A percentile compares a stretch with the other conserved stretches of the same genome.
These are phyloP conservation scores for Ceratocystis papillata DNA, from an alignment of 2,329 filamentous ascomycete genomes.

Conservation along the genomic window DNA sequence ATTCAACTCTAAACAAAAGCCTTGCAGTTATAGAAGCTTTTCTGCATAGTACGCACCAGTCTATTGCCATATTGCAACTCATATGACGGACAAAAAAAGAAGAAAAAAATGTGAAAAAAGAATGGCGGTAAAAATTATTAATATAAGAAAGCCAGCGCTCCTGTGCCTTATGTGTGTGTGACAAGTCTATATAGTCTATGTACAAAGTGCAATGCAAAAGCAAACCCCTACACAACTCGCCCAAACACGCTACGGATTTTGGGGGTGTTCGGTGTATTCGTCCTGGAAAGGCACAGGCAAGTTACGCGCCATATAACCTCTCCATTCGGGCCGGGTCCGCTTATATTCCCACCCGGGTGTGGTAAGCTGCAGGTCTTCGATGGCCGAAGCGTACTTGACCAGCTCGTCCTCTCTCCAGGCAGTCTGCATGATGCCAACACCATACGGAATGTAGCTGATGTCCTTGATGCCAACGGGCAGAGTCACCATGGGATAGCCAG, in stretches of 20 bases:
- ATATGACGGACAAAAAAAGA: too few species aligned
- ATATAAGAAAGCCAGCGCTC: neutral
- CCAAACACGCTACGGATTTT: neutral
- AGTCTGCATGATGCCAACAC: conserved; percentile 47
- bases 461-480: conserved; percentile 50
- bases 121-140: neutral
- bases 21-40: neutral
- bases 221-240: conserved; percentile 9
- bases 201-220: conserved; percentile 3
- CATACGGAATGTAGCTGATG: conserved; percentile 32
- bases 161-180: neutral
- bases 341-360: conserved; percentile 35
- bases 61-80: too few species aligned
- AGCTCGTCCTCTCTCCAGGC: conserved; percentile 50
- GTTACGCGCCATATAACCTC: conserved; percentile 40
- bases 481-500: conserved; percentile 63
- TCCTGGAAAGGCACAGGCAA: conserved; percentile 33
- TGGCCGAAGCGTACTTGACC: conserved; percentile 51
- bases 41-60: too few species aligned
- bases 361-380: conserved; percentile 46
- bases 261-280: neutral
- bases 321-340: conserved; percentile 43
- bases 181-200: neutral
- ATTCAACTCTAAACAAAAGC: neutral
- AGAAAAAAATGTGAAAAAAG: too few species aligned